Evolutionary conservation across 148 eudicot genomes (phyloP).

Genomic region (Chenopodium quinoa): DNA sequence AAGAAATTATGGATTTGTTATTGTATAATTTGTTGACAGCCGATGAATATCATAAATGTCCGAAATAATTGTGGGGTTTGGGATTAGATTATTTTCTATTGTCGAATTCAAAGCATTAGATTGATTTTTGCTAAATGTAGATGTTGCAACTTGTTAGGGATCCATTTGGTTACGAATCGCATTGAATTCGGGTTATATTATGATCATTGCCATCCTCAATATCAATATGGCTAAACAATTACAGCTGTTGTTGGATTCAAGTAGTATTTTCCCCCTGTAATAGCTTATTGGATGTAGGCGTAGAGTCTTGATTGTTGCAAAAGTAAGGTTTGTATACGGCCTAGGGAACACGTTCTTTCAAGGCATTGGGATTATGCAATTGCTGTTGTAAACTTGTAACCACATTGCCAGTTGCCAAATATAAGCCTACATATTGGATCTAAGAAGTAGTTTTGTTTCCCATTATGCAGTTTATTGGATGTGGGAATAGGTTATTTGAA

Average conservation of each 20-base stretch:
- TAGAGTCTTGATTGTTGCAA: neutral
- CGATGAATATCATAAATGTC: neutral
- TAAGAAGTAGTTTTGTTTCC: no score
- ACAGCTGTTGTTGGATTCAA: neutral
- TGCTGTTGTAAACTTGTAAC: neutral
- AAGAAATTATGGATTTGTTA: neutral
- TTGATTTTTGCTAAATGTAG: neutral
- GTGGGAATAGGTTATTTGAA: no score
- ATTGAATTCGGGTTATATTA: no score
- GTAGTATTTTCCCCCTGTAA: neutral
- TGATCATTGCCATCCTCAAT: no score
- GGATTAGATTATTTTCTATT: neutral
- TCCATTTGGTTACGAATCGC: no score
- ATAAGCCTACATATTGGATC: neutral
- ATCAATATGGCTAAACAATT: neutral
- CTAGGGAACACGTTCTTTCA: neutral
- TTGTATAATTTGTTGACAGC: no score
- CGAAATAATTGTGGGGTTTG: neutral
- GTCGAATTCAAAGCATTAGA: neutral
- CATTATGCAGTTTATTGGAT: no score
- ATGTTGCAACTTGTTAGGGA: neutral
- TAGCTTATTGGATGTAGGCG: neutral
- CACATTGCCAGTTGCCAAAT: neutral
- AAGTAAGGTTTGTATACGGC: neutral
- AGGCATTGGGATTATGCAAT: neutral